These are phyloP conservation scores for Lolium perenne DNA, from an alignment of 176 grass and related monocot species.

Conservation along the genomic window DNA sequence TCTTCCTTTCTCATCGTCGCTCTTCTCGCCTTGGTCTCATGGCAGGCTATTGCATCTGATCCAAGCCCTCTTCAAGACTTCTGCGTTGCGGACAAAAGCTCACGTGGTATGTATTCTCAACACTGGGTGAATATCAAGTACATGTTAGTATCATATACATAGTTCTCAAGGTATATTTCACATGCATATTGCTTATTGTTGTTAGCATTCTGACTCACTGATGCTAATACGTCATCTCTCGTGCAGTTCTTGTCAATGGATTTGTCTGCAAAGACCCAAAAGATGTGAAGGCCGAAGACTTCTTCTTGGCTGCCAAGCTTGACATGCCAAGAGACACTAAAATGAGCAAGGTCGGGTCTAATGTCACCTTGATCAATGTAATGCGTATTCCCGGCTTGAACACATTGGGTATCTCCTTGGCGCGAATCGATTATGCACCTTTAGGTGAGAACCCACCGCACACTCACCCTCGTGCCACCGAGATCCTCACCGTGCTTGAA, in stretches of 20 bases:
- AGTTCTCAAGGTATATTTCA: background rate
- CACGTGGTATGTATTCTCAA: background rate
- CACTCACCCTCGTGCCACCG: background rate
- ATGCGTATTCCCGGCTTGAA: background rate
- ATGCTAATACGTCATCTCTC: background rate
- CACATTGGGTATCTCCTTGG: background rate
- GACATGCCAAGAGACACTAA: background rate
- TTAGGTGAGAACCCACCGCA: background rate
- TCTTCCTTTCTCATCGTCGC: background rate
- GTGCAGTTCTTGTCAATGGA: background rate
- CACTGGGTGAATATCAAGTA: background rate
- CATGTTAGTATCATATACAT: background rate
- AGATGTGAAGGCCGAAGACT: background rate
- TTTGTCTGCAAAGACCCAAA: background rate
- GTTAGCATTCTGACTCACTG: background rate
- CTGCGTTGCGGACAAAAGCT: background rate
- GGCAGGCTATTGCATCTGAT: background rate
- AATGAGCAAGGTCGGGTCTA: background rate
- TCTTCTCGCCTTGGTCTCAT: background rate
- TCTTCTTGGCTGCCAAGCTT: background rate
- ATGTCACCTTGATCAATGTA: background rate
- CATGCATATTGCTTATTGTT: background rate
- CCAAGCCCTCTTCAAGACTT: background rate
- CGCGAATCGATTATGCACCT: background rate
- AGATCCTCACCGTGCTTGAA: background rate